Percentiles rank a stretch among this genome's conserved stretches.
Evolutionary conservation across 805 yeast genomes (phyloP).

Genomic region (Starmerella roubikii): DNA sequence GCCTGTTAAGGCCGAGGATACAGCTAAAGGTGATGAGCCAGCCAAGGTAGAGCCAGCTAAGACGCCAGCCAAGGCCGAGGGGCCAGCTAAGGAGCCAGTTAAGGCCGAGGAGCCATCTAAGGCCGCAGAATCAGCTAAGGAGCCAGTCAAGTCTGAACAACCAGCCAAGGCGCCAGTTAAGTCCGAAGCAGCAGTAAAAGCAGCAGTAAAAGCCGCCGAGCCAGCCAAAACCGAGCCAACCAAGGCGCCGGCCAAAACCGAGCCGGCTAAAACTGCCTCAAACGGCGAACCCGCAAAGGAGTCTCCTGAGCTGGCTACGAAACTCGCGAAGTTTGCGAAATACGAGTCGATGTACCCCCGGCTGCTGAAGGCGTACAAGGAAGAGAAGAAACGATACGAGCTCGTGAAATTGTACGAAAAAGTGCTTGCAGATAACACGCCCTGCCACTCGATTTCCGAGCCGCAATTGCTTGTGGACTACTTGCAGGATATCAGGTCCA

Average conservation of each 20-base stretch:
- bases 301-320: slow-evolving; percentile 4
- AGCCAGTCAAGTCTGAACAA: no score
- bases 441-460: slow-evolving; percentile 61
- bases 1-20: not conserved
- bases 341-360: slow-evolving; percentile 84
- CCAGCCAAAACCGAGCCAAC: not conserved
- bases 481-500: slow-evolving; percentile 46
- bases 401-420: slow-evolving; percentile 50
- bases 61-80: not conserved
- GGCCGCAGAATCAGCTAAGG: not conserved
- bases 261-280: not conserved
- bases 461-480: slow-evolving; percentile 57
- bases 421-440: slow-evolving; percentile 65
- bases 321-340: slow-evolving; percentile 27
- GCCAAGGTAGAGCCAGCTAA: not conserved
- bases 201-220: not conserved
- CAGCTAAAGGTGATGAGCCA: not conserved
- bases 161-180: not conserved
- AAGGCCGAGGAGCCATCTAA: not conserved
- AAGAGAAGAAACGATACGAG: slow-evolving; percentile 55
- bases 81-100: not conserved
- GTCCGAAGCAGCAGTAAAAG: not conserved
- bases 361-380: slow-evolving; percentile 69
- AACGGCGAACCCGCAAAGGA: not conserved
- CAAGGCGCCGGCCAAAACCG: not conserved